phyloP scores from a whole-genome alignment of 805 yeast genomes.

The Kazachstania taianensis region DNA sequence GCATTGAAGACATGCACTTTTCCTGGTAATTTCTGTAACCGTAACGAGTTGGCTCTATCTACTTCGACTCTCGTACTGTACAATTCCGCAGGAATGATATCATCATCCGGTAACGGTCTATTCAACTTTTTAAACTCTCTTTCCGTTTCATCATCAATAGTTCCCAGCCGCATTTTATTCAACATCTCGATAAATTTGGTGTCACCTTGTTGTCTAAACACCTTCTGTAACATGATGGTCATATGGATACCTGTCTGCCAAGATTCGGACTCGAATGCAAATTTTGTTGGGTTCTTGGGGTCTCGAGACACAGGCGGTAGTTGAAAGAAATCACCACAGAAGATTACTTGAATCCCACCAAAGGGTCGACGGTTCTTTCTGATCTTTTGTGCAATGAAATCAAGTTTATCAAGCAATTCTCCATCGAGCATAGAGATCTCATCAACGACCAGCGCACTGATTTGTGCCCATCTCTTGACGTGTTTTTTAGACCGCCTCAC shows the following conservation, averaged over 20 bases:
- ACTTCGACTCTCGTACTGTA: slow-evolving; percentile 67
- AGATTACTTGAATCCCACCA: slow-evolving; percentile 85
- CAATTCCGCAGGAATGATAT: slow-evolving; percentile 64
- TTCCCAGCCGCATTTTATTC: slow-evolving; percentile 62
- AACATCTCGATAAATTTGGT: slow-evolving; percentile 59
- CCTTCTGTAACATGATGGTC: slow-evolving; percentile 64
- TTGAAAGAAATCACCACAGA: slow-evolving; percentile 95
- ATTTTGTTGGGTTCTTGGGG: slow-evolving; percentile 23
- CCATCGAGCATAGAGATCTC: slow-evolving; percentile 95
- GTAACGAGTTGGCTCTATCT: slow-evolving; percentile 47
- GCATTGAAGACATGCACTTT: slow-evolving; percentile 37
- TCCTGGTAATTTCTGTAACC: slow-evolving; percentile 41
- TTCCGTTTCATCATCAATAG: slow-evolving; percentile 38
- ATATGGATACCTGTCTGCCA: slow-evolving; percentile 59
- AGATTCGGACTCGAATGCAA: slow-evolving; percentile 63
- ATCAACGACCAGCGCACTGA: slow-evolving; percentile 70
- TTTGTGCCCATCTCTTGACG: slow-evolving; percentile 42
- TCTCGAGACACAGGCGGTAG: slow-evolving; percentile 74
- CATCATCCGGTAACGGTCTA: slow-evolving; percentile 46
- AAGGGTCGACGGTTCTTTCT: slow-evolving; percentile 51
- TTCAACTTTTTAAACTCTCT: slow-evolving; percentile 40
- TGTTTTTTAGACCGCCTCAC: slow-evolving; percentile 44
- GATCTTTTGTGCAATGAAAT: slow-evolving; percentile 52
- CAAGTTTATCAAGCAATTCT: slow-evolving; percentile 60
- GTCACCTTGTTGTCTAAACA: slow-evolving; percentile 78